Conservation (phyloP, 148 eudicot species). For the Silene latifolia region DNA sequence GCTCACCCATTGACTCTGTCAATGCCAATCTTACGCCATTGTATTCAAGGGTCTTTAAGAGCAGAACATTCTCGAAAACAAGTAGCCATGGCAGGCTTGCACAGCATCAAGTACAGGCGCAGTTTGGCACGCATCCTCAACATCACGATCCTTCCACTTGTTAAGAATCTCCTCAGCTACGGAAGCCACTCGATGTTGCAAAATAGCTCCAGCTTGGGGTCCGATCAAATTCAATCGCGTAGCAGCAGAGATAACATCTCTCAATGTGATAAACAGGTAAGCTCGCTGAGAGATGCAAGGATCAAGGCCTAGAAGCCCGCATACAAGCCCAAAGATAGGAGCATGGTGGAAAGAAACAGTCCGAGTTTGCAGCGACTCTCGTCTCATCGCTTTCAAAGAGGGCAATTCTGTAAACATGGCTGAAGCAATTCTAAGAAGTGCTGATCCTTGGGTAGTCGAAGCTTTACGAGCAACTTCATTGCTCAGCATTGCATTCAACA, state of each 20-base stretch:
- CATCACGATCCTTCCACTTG: constrained; percentile 68
- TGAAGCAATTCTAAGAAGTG: constrained; percentile 68
- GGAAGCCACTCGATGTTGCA: constrained; percentile 65
- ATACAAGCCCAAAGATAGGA: constrained; percentile 74
- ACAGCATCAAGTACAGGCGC: constrained; percentile 76
- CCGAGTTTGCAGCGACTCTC: constrained; percentile 33
- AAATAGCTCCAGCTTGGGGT: constrained; percentile 68
- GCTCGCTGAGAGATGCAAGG: constrained; percentile 57
- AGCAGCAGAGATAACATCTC: constrained; percentile 88
- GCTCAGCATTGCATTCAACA: constrained; percentile 65
- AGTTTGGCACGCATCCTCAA: constrained; percentile 86
- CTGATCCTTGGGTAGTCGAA: constrained; percentile 81
- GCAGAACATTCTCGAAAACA: constrained; percentile 83
- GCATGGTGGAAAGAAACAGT: constrained; percentile 71
- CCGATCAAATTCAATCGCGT: constrained; percentile 85
- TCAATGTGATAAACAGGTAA: constrained; percentile 61
- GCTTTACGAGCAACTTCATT: constrained; percentile 83
- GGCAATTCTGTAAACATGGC: constrained; percentile 74
- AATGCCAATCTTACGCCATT: no score
- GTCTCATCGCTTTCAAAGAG: constrained; percentile 70
- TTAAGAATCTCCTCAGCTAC: constrained; percentile 53
- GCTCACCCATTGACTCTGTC: no score
- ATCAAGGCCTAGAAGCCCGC: constrained; percentile 68
- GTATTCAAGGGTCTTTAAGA: constrained; percentile 36
- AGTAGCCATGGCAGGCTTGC: constrained; percentile 84